Evolutionary conservation across 2,329 filamentous ascomycete species (phyloP).

Genomic region (Monilinia fructigena): DNA sequence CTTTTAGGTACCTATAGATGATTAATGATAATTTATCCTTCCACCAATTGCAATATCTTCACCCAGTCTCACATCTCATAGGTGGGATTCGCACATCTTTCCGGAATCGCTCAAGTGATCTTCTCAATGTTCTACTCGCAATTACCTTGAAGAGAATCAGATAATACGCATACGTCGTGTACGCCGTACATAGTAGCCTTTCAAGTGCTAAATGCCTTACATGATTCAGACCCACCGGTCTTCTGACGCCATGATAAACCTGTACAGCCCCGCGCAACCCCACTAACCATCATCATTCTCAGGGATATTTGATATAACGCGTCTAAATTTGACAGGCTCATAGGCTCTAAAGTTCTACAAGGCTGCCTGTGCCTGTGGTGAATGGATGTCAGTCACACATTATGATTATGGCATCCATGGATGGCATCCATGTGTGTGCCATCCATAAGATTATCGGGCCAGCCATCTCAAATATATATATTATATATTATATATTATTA

Average conservation of each 20-base stretch:
- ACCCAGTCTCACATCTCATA: not conserved
- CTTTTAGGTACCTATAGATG: conserved; percentile 1
- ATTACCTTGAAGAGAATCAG: too few species aligned
- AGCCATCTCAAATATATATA: not conserved
- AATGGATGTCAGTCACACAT: not conserved
- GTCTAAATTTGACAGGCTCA: conserved; percentile 18
- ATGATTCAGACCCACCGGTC: not conserved
- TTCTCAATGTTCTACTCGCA: not conserved
- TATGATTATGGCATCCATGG: not conserved
- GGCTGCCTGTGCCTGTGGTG: conserved; percentile 1
- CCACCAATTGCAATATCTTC: not conserved
- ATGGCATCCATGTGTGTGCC: too few species aligned
- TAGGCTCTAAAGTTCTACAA: not conserved
- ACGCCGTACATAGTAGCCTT: too few species aligned
- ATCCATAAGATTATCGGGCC: not conserved
- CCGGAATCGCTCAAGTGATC: not conserved
- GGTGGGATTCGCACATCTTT: not conserved
- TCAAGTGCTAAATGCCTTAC: too few species aligned
- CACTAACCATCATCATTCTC: conserved; percentile 10
- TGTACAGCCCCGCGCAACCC: conserved; percentile 20
- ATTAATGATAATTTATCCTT: conserved; percentile 8
- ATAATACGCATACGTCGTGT: too few species aligned
- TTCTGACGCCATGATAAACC: not conserved
- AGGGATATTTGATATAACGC: conserved; percentile 15
- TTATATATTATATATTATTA: too few species aligned